Base-by-base conservation (phyloP, 2,329 filamentous ascomycete genomes). In the Aspergillus fischeri region DNA sequence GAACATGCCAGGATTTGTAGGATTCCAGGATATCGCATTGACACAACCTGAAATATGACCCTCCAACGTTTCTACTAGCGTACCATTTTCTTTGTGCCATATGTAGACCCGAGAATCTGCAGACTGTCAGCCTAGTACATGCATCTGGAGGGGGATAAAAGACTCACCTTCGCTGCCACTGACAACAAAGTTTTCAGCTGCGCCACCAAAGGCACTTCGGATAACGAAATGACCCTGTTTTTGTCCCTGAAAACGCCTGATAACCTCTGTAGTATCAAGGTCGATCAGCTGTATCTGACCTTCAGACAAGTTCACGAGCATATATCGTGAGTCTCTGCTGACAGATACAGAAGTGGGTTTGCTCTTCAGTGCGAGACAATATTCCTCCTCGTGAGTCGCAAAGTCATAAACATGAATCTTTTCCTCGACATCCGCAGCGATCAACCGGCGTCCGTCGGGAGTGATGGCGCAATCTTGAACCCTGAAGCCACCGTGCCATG, bases 11-110 rank as follows among this genome's bases (percentile, higher is more conserved):
- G 91, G 86, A 68, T 97, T 85, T 10, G 78, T 81, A 1, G 94
- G 92, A 67, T 93, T 94, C 93, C 94, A 99, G 24, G 88, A 83
- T 41, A 95, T 89, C 7, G 91, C 85, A 70, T 97, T 97, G 62
- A 94, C 93, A 59, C 85, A 87, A 35, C 91, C 88, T 11, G 83
- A 82, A 6, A 79, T 77, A 51, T 97, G 93, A 0, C 87, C 92
- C 32, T 86, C 82, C 2, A 97, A 78, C 50, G 84, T 87, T 68
- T 92, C 90, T 5, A 99, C 85, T 0, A 88, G 80, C 5, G 83
- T 80, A 5, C 91, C 91, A 38, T 89, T 91, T 56, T 87, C 88
- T 73, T 91, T 94, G 72, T 96, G 90, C 91, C 92, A 97, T 60
- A 99, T 90, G 70, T 91, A 88, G 45, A 97, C 83, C 55, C 83